Evolutionary conservation across 305 asterid species (phyloP).

Genomic region (Solanum hybrid): DNA sequence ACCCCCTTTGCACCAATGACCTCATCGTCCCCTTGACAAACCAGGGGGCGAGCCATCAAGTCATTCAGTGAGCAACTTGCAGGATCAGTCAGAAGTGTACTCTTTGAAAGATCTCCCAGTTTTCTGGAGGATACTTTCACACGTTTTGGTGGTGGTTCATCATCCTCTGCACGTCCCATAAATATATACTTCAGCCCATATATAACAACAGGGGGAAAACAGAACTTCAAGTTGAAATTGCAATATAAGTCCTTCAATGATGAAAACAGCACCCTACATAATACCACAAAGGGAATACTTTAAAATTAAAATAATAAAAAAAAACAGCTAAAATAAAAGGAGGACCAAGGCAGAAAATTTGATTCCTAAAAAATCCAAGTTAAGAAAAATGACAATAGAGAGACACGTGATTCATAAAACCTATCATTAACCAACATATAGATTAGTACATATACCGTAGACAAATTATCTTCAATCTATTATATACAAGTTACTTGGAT

Average conservation of each 20-base stretch:
- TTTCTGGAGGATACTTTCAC: conserved; percentile 8
- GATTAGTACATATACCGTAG: background rate
- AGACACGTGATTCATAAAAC: background rate
- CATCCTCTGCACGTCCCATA: conserved; percentile 31
- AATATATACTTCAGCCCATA: conserved; percentile 26
- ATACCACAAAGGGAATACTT: background rate
- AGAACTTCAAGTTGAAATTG: background rate
- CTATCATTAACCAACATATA: background rate
- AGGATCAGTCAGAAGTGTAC: conserved; percentile 10
- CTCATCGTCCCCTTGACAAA: conserved; percentile 18
- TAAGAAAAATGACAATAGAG: background rate
- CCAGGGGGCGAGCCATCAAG: conserved; percentile 53
- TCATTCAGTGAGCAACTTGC: conserved; percentile 26
- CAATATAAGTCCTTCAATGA: background rate
- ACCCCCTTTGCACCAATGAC: conserved; percentile 27
- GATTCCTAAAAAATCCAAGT: background rate
- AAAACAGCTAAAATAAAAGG: background rate
- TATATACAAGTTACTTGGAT: background rate
- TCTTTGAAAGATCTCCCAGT: conserved; percentile 9
- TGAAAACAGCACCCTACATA: background rate
- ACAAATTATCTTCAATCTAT: background rate
- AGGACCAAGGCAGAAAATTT: background rate
- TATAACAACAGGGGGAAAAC: background rate
- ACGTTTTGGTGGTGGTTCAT: conserved; percentile 24
- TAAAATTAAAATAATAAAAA: background rate